A percentile compares a stretch with the other conserved stretches of the same genome.
phyloP scores from a whole-genome alignment of 2,329 filamentous ascomycete genomes.

The Aspergillus fijiensis region DNA sequence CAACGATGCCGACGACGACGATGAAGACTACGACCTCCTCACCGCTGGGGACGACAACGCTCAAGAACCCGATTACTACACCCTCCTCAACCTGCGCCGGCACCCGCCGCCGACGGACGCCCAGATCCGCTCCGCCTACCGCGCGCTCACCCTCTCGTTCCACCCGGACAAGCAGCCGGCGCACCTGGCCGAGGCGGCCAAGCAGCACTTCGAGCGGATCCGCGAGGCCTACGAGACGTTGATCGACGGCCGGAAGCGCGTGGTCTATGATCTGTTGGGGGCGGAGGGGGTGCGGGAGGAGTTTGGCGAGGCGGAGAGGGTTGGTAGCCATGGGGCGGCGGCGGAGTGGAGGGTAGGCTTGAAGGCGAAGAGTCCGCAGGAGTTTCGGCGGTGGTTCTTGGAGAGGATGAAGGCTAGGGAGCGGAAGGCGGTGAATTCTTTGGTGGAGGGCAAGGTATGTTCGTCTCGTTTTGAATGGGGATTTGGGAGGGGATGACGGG shows the following conservation, averaged over 20 bases:
- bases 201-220: constrained; percentile 40
- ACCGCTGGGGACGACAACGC: constrained; percentile 6
- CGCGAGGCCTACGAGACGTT: constrained; percentile 45
- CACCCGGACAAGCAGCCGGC: constrained; percentile 48
- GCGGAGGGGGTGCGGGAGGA: constrained; percentile 41
- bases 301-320: constrained; percentile 27
- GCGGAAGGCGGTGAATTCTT: constrained; percentile 34
- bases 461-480: not conserved
- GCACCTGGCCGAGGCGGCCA: constrained; percentile 38
- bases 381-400: constrained; percentile 45
- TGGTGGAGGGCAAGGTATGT: constrained; percentile 41
- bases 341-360: constrained; percentile 36
- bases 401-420: constrained; percentile 43
- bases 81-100: constrained; percentile 40
- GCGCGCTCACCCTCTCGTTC: constrained; percentile 44
- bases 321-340: constrained; percentile 23
- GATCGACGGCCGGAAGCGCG: constrained; percentile 42
- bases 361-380: constrained; percentile 36
- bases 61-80: constrained; percentile 43
- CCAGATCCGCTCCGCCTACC: constrained; percentile 47
- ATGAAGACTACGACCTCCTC: not conserved
- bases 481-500: not conserved
- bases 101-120: constrained; percentile 42
- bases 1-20: not conserved
- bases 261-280: constrained; percentile 46